Evolutionary conservation across 345 rosid genomes (phyloP), one percentile per base, ranked within the genome.

Genomic region (Leavenworthia alabamica): DNA sequence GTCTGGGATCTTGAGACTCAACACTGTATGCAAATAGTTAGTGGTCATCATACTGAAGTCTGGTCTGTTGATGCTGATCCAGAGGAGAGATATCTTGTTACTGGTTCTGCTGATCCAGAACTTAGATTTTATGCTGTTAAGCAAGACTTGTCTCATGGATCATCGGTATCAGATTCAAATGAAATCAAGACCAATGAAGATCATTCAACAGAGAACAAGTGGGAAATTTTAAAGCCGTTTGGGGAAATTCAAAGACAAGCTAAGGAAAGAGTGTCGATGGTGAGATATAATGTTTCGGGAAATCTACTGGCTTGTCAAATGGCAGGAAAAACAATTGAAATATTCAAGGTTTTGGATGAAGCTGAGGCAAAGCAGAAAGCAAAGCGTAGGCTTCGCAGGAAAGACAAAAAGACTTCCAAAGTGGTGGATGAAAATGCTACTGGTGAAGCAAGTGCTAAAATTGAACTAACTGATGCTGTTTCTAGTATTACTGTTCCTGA

Each of bases 1-100:
- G 99, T 89, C 37, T 93, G 99, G 99, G 99, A 93, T 85, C 88
- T 93, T 49, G 97, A 89, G 55, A 89, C 96, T 23, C 92, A 89
- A 70, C 90, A 93, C 43, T 89, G 97, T 65, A 74, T 93, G 85
- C 99, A 93, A 75, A 83, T 84, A 64, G 61, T 93, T 48, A 81
- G 97, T 33, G 99, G 99, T 15, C 97, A 93, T 73, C 97, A 93
- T 78, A 85, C 84, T 79, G 99, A 93, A 79, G 78, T 93, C 62
- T 89, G 99, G 99, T 89, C 96, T 12, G 67, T 93, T 8, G 99
- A 93, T 67, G 79, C 70, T 66, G 99, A 93, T 67, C 80, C 86
- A 1, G 83, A 85, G 64, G 97, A 89, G 69, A 84, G 79, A 68
- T 93, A 77, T 65, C 73, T 89, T 49, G 97, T 89, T 41, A 71